A percentile compares a stretch with the other conserved stretches of the same genome.
phyloP scores from a whole-genome alignment of 305 asterid species.

The Stenogyne calaminthoides region DNA sequence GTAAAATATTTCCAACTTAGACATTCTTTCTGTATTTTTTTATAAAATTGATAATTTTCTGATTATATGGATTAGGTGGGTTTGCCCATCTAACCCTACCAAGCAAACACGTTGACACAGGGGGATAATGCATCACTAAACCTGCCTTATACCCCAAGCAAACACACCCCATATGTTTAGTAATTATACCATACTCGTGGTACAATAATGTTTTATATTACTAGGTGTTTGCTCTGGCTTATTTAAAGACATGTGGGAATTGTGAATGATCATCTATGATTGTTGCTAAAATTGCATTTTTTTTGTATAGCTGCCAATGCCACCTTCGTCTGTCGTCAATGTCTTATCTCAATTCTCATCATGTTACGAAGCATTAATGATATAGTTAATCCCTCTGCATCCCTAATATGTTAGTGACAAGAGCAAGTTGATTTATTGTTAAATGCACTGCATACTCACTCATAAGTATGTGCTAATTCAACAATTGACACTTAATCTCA shows the following conservation, averaged over 20 bases:
- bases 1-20: slow-evolving; percentile 17
- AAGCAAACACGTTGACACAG: no score
- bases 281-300: not conserved
- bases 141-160: no score
- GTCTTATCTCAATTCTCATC: not conserved
- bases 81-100: no score
- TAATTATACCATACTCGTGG: no score
- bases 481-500: not conserved
- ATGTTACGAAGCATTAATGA: not conserved
- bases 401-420: no score
- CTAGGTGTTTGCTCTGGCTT: not conserved
- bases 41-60: slow-evolving; percentile 5
- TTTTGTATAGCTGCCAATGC: not conserved
- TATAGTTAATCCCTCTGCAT: not conserved
- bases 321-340: not conserved
- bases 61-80: not conserved
- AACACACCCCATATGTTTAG: no score
- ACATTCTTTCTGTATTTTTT: not conserved
- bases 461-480: slow-evolving; percentile 1
- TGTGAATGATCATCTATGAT: not conserved
- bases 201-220: not conserved
- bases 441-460: not conserved
- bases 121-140: no score
- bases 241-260: not conserved
- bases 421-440: no score